These are phyloP conservation scores for Debaryomyces sp. DNA, from an alignment of 1,139 yeast species.

Conservation along the genomic window DNA sequence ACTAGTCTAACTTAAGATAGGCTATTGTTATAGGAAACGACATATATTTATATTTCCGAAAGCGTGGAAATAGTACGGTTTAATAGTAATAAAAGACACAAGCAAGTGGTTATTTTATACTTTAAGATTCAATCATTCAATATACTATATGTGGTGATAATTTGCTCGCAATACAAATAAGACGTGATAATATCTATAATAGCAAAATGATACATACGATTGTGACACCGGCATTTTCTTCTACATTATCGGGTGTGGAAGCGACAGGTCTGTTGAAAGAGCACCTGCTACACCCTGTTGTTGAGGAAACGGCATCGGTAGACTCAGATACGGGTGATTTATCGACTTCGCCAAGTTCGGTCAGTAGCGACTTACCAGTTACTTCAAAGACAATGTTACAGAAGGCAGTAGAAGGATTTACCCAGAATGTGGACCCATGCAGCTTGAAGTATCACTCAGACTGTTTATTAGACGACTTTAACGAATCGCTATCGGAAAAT, in stretches of 20 bases:
- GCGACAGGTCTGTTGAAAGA: neutral
- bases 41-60: neutral
- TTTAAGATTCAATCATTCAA: neutral
- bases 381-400: neutral
- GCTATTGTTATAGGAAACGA: neutral
- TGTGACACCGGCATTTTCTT: neutral
- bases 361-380: neutral
- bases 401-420: neutral
- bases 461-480: constrained; percentile 24
- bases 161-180: neutral
- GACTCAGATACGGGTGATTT: neutral
- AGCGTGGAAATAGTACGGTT: neutral
- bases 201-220: constrained; percentile 1
- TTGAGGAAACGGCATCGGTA: neutral
- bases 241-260: neutral
- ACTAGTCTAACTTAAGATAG: neutral
- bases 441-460: constrained; percentile 19
- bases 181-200: neutral
- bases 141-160: neutral
- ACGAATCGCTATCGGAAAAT: constrained; percentile 31
- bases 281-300: neutral
- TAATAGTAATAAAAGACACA: neutral
- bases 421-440: neutral
- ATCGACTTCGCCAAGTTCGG: neutral
- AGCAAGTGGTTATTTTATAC: neutral